Evolutionary conservation across 768 basidiomycete genomes (phyloP), one percentile per base, ranked within the genome.

Genomic region (Mycena rosella): DNA sequence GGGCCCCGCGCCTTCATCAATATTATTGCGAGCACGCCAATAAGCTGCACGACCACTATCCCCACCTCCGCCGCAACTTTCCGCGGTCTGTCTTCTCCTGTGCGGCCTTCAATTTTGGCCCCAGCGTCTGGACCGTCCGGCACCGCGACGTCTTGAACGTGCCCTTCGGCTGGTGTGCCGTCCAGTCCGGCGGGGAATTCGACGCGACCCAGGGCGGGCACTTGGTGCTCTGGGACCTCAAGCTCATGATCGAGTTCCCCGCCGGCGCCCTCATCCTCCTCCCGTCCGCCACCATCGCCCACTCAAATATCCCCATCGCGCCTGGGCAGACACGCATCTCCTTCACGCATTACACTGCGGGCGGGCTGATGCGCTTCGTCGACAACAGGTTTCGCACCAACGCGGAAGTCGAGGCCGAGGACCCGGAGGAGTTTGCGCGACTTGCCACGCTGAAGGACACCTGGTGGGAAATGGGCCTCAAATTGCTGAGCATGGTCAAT

Each of bases 101-200:
- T 0, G 27, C 55, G 0, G 74, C 73, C 0, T 78, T 81, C 69
- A 81, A 82, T 56, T 71, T 80, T 13, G 76, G 78, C 0, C 62
- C 62, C 0, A 47, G 58, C 0, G 71, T 69, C 0, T 42, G 72
- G 0, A 74, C 74, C 0, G 24, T 44, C 0, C 52, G 65, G 0
- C 80, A 83, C 24, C 66, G 66, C 0, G 80, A 84, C 45, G 45
- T 22, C 29, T 51, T 51, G 3, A 84, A 84, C 40, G 54, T 77
- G 0, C 69, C 78, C 2, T 73, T 63, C 34, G 78, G 79, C 0
- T 72, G 74, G 69, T 84, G 79, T 45, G 70, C 70, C 0, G 77
- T 82, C n/a, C 72, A 65, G 4, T 70, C 78, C 0, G 34, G 74
- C 0, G 80, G 80, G 0, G 9, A 52, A 2, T 82, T 74, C 58